Percentiles rank a stretch among this genome's conserved stretches.
phyloP scores from a whole-genome alignment of 495 filamentous ascomycete species.

The Lasiosphaeria ovina region DNA sequence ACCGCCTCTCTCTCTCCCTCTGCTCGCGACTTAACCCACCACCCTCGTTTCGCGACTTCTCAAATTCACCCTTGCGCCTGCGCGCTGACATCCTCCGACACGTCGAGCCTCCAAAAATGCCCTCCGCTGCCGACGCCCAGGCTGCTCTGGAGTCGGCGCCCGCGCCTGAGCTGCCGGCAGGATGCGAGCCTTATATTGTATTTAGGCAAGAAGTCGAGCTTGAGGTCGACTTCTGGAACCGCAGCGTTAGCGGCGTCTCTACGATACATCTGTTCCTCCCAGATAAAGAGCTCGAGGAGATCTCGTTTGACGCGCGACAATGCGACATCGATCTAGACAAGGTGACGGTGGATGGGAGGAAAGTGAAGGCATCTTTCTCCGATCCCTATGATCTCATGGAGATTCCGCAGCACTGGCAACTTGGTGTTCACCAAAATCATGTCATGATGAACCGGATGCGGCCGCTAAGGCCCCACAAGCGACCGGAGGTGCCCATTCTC shows the following conservation, averaged over 20 bases:
- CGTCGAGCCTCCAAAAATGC: constrained; percentile 3
- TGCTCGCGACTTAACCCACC: constrained; percentile 7
- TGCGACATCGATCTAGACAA: constrained; percentile 62
- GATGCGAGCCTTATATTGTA: constrained; percentile 45
- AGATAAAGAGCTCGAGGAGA: constrained; percentile 60
- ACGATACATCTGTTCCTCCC: constrained; percentile 76
- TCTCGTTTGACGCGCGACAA: constrained; percentile 83
- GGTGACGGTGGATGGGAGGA: constrained; percentile 70
- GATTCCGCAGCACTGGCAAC: constrained; percentile 54
- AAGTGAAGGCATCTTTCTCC: constrained; percentile 58
- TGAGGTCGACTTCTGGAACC: constrained; percentile 78
- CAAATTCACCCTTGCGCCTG: neutral
- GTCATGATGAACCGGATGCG: constrained; percentile 66
- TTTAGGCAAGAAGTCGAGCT: constrained; percentile 83
- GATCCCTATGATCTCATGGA: constrained; percentile 70
- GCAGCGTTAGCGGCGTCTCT: constrained; percentile 72
- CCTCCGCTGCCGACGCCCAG: constrained; percentile 3
- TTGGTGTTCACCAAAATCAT: constrained; percentile 74
- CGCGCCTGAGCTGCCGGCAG: neutral
- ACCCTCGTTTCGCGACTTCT: neutral
- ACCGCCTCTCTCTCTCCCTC: constrained; percentile 4
- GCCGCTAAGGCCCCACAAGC: constrained; percentile 53
- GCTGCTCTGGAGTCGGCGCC: neutral
- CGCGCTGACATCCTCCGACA: constrained; percentile 2
- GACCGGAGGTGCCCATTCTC: constrained; percentile 41